Conservation (phyloP, 352 stramenopile genomes). For the Phytophthora chlamydospora region DNA sequence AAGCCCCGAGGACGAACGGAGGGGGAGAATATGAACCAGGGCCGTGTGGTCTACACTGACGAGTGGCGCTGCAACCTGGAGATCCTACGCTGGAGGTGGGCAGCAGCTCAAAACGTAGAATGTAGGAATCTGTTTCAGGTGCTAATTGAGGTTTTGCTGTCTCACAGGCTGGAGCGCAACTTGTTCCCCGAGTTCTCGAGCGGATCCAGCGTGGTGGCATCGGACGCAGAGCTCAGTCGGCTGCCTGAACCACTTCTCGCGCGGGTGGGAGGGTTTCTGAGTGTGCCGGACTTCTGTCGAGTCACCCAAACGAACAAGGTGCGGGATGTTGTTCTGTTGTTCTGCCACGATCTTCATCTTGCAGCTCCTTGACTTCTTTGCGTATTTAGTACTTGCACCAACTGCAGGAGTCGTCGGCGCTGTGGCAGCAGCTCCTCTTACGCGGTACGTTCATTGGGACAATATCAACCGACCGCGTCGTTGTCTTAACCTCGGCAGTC, state of each 20-base stretch:
- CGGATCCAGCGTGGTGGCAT: constrained; percentile 7
- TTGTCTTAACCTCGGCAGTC: neutral
- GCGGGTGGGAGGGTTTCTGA: constrained; percentile 39
- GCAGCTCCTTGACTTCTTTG: constrained; percentile 3
- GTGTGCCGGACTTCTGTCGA: constrained; percentile 37
- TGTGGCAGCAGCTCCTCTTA: constrained; percentile 41
- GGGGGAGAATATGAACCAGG: neutral
- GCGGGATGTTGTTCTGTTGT: neutral
- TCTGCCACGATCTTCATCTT: too few species aligned
- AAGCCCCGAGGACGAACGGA: constrained; percentile 16
- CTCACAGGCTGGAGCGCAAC: constrained; percentile 46
- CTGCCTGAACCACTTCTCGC: constrained; percentile 40
- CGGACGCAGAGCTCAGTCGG: constrained; percentile 48
- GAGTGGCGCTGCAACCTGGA: constrained; percentile 49
- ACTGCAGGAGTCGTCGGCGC: constrained; percentile 19
- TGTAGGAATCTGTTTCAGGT: neutral
- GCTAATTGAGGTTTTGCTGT: neutral
- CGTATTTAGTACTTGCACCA: constrained; percentile 38
- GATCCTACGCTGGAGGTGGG: constrained; percentile 50
- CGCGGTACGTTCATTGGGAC: constrained; percentile 26
- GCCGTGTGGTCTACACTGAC: constrained; percentile 19
- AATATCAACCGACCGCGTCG: neutral
- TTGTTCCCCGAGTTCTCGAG: constrained; percentile 43
- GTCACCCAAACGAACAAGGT: constrained; percentile 50
- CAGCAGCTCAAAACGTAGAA: neutral